A percentile compares a stretch with the other conserved stretches of the same genome.
phyloP scores from a whole-genome alignment of 2,329 filamentous ascomycete species.

The Rhinocladiella mackenziei region DNA sequence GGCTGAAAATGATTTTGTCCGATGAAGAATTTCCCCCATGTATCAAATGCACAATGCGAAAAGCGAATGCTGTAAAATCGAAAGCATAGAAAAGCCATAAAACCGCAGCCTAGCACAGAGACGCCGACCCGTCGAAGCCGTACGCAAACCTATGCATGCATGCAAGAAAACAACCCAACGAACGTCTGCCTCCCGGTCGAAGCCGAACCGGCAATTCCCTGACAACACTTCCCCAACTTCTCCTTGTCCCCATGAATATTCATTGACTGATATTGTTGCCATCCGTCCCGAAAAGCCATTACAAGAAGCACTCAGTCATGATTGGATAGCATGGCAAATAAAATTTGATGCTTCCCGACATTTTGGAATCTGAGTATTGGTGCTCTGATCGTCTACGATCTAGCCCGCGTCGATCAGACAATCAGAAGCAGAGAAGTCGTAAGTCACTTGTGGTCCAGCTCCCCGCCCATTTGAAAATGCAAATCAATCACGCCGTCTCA shows the following conservation, averaged over 20 bases:
- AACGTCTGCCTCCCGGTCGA: background rate
- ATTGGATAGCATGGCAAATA: background rate
- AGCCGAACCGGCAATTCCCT: background rate
- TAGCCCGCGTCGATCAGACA: background rate
- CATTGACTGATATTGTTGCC: background rate
- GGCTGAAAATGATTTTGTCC: background rate
- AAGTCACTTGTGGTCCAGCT: background rate
- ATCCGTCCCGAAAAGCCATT: background rate
- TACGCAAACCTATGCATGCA: background rate
- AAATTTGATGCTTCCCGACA: background rate
- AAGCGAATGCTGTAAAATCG: no score
- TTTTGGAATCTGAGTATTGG: background rate
- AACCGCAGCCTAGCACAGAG: background rate
- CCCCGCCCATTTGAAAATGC: constrained; percentile 10
- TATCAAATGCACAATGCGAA: constrained; percentile 3
- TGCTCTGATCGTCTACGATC: background rate
- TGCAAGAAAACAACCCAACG: background rate
- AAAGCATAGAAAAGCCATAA: background rate
- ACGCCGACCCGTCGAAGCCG: background rate
- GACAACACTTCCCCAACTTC: background rate
- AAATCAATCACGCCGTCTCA: constrained; percentile 14
- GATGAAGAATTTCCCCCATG: constrained; percentile 1
- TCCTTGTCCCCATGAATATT: background rate
- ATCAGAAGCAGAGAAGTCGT: background rate
- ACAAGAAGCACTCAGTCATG: background rate